These are phyloP conservation scores for Colletotrichum falcatum DNA, from an alignment of 2,329 filamentous ascomycete genomes.

Conservation along the genomic window DNA sequence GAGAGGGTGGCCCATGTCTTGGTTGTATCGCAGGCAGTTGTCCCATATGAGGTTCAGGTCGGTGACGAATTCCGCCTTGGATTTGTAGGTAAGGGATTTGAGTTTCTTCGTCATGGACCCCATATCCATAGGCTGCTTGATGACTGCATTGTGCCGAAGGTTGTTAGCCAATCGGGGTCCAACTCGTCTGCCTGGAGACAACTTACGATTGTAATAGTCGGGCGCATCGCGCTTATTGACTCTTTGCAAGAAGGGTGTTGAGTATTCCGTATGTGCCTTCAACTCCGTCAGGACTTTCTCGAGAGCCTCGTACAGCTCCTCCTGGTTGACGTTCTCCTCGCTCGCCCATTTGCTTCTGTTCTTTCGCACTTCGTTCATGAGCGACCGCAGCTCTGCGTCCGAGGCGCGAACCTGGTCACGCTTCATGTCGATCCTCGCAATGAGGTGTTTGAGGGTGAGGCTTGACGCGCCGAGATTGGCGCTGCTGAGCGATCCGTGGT, in stretches of 20 bases:
- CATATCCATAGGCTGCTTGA: slow-evolving; percentile 98
- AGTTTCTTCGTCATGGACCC: slow-evolving; percentile 99
- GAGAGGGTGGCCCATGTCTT: slow-evolving; percentile 86
- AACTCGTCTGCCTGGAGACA: slow-evolving; percentile 29
- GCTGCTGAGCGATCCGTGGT: slow-evolving; percentile 90
- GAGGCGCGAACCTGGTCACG: slow-evolving; percentile 90
- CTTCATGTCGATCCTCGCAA: slow-evolving; percentile 94
- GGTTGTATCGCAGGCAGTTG: slow-evolving; percentile 96
- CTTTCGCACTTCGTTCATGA: slow-evolving; percentile 98
- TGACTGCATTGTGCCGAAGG: slow-evolving; percentile 66
- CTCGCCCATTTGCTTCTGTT: slow-evolving; percentile 99
- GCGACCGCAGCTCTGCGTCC: slow-evolving; percentile 88
- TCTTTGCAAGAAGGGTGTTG: slow-evolving; percentile 91
- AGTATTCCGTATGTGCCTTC: slow-evolving; percentile 97
- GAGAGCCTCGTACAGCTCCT: slow-evolving; percentile 95
- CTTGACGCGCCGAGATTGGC: slow-evolving; percentile 96
- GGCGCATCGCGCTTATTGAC: slow-evolving; percentile 98
- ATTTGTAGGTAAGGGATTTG: slow-evolving; percentile 82
- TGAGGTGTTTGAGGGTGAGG: slow-evolving; percentile 95
- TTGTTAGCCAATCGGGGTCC: slow-evolving; percentile 43
- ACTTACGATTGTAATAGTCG: slow-evolving; percentile 90
- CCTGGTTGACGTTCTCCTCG: slow-evolving; percentile 96
- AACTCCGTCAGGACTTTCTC: slow-evolving; percentile 98
- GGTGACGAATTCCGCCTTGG: slow-evolving; percentile 92
- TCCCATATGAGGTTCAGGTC: slow-evolving; percentile 97